phyloP scores from a whole-genome alignment of 805 yeast species.

The Saturnispora kantuleensis region DNA sequence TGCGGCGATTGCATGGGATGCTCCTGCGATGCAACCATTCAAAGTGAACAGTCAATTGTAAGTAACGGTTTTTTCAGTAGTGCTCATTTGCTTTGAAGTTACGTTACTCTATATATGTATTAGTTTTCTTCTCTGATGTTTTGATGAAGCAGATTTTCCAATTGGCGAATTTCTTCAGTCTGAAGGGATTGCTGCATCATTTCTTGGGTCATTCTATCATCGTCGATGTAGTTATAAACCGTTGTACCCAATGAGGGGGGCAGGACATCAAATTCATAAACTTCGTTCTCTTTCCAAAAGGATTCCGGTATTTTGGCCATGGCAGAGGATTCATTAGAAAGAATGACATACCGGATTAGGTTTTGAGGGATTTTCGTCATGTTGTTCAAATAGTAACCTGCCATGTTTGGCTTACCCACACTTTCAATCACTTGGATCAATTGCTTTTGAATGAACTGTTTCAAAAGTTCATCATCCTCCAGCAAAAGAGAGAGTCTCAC shows the following conservation, averaged over 20 bases:
- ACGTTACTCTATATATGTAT: not conserved
- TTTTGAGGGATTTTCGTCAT: slow-evolving; percentile 43
- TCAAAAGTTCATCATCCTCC: slow-evolving; percentile 34
- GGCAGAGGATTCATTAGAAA: slow-evolving; percentile 61
- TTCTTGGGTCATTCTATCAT: slow-evolving; percentile 34
- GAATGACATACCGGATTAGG: slow-evolving; percentile 54
- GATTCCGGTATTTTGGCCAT: slow-evolving; percentile 59
- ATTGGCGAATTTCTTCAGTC: slow-evolving; percentile 19
- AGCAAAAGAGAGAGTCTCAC: slow-evolving; percentile 47
- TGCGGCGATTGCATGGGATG: no score
- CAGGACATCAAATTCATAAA: slow-evolving; percentile 60
- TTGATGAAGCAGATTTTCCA: slow-evolving; percentile 17
- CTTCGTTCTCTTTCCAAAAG: slow-evolving; percentile 52
- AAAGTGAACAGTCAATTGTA: no score
- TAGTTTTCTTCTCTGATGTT: slow-evolving; percentile 8
- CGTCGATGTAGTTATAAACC: slow-evolving; percentile 38
- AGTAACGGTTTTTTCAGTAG: no score
- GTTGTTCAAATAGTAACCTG: slow-evolving; percentile 14
- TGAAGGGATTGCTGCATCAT: slow-evolving; percentile 21
- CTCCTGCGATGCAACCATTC: no score
- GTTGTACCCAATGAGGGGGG: slow-evolving; percentile 50
- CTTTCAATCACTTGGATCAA: slow-evolving; percentile 12
- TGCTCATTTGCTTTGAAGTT: not conserved
- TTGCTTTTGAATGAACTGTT: slow-evolving; percentile 30
- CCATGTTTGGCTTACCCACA: slow-evolving; percentile 13